Evolutionary conservation across 495 filamentous ascomycete genomes (phyloP), one percentile per base, ranked within the genome.

Genomic region (Hypomontagnella submonticulosa): DNA sequence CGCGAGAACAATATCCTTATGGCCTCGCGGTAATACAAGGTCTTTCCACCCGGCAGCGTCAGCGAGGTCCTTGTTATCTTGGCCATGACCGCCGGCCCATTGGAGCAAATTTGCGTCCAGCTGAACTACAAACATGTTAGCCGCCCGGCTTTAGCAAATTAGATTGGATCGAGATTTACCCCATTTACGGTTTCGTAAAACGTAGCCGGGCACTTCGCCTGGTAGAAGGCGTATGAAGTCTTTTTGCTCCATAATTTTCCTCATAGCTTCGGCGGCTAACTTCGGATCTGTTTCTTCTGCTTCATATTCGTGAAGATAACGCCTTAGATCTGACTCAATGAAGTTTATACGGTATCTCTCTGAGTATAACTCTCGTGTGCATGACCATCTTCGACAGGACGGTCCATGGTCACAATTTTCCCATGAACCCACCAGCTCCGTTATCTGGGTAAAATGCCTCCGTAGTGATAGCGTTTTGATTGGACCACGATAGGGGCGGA

Each of bases 1-100:
- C 46, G 46, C 46, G n/a, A 49, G 46, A 13, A 49, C 46, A 18
- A 49, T 49, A 34, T 49, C 46, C 27, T 49, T 49, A 15, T 49
- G 33, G 13, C 46, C 46, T 34, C 23, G 27, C 3, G 46, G 46
- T 9, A 49, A n/a, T 13, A 49, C 46, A 5, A 49, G 27, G 10
- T 49, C 46, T 13, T 49, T 49, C 46, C 46, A 49, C 1, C 46
- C 46, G 0, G 23, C 46, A 3, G 46, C 13, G 16, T 49, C 46
- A 2, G 46, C 30, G 27, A 30, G 46, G 8, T 49, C 10, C 5
- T 16, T 33, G 10, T 33, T 8, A n/a, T 11, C 27, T 2, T 49
- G n/a, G 23, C 33, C 46, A 8, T 15, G 27, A 49, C 23, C 15
- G 10, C 30, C 46, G 7, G 46, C 27, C 46, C 46, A 49, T 27